Conservation (phyloP, 441 rosid genomes). For the Rhodomyrtus psidioides region DNA sequence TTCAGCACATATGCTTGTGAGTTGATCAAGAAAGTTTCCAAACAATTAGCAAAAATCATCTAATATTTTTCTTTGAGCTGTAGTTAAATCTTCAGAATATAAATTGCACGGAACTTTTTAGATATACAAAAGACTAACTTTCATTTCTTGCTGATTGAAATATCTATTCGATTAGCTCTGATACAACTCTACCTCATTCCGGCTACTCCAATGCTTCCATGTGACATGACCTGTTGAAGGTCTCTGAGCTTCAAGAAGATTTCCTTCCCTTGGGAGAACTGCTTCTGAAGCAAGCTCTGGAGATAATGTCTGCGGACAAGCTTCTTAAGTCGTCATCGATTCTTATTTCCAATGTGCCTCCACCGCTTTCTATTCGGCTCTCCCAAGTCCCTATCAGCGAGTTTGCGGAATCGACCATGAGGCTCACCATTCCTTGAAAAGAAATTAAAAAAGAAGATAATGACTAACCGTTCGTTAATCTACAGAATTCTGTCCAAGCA, state of each 20-base stretch:
- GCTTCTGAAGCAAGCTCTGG: slow-evolving; percentile 63
- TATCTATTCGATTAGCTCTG: background rate
- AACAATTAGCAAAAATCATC: no score
- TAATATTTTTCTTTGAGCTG: no score
- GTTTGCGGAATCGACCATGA: slow-evolving; percentile 42
- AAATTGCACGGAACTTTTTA: no score
- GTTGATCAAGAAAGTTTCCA: no score
- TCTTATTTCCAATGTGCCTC: slow-evolving; percentile 26
- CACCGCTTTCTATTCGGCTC: slow-evolving; percentile 18
- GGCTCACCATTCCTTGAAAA: slow-evolving; percentile 29
- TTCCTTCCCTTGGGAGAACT: slow-evolving; percentile 31
- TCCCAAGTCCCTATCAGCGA: slow-evolving; percentile 35
- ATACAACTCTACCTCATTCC: slow-evolving; percentile 21
- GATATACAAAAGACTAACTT: background rate
- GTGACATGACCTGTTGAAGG: slow-evolving; percentile 28
- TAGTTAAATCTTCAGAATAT: no score
- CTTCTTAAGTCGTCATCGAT: slow-evolving; percentile 35
- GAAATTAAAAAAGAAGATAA: background rate
- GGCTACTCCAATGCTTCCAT: slow-evolving; percentile 21
- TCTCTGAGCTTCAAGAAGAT: slow-evolving; percentile 31
- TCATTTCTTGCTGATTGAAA: background rate
- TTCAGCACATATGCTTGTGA: no score
- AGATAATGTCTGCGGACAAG: slow-evolving; percentile 46
- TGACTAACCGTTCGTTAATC: no score
- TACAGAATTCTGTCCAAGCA: slow-evolving; percentile 18